Conservation (phyloP, 495 filamentous ascomycete genomes). For the Aspergillus sparsus region DNA sequence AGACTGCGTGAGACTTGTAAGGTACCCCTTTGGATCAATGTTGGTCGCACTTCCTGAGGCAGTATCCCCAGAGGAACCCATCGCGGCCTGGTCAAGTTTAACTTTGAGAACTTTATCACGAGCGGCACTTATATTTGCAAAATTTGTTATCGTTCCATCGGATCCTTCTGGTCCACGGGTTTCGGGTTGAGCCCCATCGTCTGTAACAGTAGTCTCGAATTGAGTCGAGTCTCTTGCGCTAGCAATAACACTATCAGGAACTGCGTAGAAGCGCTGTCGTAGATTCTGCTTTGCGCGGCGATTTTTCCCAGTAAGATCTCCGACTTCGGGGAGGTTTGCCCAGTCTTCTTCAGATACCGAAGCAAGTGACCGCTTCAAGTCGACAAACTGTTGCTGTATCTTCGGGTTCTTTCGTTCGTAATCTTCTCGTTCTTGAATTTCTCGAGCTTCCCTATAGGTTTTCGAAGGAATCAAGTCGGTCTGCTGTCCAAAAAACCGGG, state of each 20-base stretch:
- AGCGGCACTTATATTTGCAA: constrained; percentile 95
- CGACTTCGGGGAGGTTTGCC: constrained; percentile 92
- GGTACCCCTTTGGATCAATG: constrained; percentile 93
- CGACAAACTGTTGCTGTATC: constrained; percentile 97
- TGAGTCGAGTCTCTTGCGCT: constrained; percentile 76
- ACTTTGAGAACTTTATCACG: constrained; percentile 92
- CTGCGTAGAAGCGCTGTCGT: constrained; percentile 88
- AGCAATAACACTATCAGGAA: constrained; percentile 94
- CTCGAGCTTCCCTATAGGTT: constrained; percentile 90
- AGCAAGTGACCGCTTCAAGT: constrained; percentile 85
- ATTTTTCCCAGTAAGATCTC: constrained; percentile 93
- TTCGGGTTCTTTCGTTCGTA: constrained; percentile 97
- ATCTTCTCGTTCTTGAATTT: constrained; percentile 85
- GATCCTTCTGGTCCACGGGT: constrained; percentile 48
- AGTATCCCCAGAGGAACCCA: constrained; percentile 67
- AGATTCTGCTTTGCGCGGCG: constrained; percentile 78
- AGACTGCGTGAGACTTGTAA: constrained; percentile 82
- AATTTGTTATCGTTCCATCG: constrained; percentile 94
- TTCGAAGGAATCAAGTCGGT: constrained; percentile 71
- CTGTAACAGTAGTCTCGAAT: constrained; percentile 80
- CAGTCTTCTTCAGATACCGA: constrained; percentile 94
- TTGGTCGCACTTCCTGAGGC: constrained; percentile 80
- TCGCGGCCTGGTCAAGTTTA: constrained; percentile 83
- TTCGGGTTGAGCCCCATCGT: constrained; percentile 63
- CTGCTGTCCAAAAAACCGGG: constrained; percentile 73